Conservation (phyloP, 257 asterid species). For the Verbena officinalis region DNA sequence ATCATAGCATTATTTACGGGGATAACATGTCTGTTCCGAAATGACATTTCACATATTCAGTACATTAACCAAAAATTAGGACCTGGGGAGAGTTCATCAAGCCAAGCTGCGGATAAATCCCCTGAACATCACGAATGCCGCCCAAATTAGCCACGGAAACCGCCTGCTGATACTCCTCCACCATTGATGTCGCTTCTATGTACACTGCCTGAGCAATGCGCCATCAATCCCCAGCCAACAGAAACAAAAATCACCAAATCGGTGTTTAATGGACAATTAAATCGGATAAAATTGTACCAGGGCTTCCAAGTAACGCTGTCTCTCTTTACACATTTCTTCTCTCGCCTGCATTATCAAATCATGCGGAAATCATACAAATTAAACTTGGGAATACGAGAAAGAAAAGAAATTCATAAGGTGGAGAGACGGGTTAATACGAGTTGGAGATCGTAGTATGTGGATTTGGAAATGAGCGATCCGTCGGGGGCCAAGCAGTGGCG, state of each 20-base stretch:
- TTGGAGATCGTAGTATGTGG: constrained; percentile 81
- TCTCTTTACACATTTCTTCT: constrained; percentile 94
- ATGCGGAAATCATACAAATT: constrained; percentile 4
- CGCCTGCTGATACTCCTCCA: constrained; percentile 94
- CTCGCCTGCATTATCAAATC: constrained; percentile 70
- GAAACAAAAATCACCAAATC: constrained; percentile 16
- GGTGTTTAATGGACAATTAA: constrained; percentile 1
- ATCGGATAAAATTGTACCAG: constrained; percentile 46
- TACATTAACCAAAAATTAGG: constrained; percentile 9
- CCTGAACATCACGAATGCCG: constrained; percentile 75
- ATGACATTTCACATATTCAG: background rate
- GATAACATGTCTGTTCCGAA: constrained; percentile 10
- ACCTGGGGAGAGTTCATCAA: constrained; percentile 88
- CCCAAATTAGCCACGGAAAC: constrained; percentile 72
- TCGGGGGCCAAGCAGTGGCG: constrained; percentile 96
- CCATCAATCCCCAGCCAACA: constrained; percentile 15
- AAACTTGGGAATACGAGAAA: background rate
- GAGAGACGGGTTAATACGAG: constrained; percentile 43
- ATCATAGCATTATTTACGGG: background rate
- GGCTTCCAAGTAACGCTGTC: constrained; percentile 91
- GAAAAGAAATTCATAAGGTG: constrained; percentile 1
- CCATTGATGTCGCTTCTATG: constrained; percentile 87
- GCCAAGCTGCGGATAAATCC: constrained; percentile 74
- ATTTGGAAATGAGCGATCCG: constrained; percentile 92
- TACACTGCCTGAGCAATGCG: constrained; percentile 65